phyloP scores from a whole-genome alignment of 768 basidiomycete species.

The Kwoniella shandongensis region DNA sequence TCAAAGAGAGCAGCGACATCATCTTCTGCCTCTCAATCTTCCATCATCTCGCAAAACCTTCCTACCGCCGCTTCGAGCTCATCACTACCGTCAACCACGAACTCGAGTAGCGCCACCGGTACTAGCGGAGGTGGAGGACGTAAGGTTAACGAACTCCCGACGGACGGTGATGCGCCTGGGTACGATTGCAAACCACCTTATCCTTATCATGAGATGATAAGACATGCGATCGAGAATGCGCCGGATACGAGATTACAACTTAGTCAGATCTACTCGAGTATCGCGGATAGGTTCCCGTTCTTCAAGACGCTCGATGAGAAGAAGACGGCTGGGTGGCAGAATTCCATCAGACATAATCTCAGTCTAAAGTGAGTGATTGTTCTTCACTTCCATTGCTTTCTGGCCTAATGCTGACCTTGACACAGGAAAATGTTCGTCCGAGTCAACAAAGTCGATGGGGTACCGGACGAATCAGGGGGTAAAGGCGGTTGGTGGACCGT shows the following conservation, averaged over 20 bases:
- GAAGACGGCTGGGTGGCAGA: conserved; percentile 53
- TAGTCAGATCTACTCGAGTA: conserved; percentile 39
- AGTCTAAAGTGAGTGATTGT: conserved; percentile 45
- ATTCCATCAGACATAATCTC: conserved; percentile 54
- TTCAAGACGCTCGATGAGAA: conserved; percentile 45
- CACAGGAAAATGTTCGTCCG: conserved; percentile 49
- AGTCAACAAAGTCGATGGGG: conserved; percentile 47
- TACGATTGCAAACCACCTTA: conserved; percentile 48
- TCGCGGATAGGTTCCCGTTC: conserved; percentile 47
- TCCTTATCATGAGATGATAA: conserved; percentile 47
- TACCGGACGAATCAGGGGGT: conserved; percentile 46
- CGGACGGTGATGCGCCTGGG: conserved; percentile 38
- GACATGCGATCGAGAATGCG: conserved; percentile 42
- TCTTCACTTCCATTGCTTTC: neutral
- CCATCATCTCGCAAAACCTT: conserved; percentile 16
- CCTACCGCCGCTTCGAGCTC: conserved; percentile 6
- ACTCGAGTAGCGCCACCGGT: neutral
- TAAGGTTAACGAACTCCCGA: conserved; percentile 41
- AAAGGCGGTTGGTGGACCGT: conserved; percentile 54
- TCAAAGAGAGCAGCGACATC: conserved; percentile 15
- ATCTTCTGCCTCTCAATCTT: conserved; percentile 22
- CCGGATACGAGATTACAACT: conserved; percentile 36
- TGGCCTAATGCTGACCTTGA: neutral
- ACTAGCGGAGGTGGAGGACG: conserved; percentile 6
- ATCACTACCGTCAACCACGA: neutral